Evolutionary conservation across 164 flowering plant species (phyloP), one percentile per base, ranked within the genome.

Genomic region (Tinospora cordifolia): DNA sequence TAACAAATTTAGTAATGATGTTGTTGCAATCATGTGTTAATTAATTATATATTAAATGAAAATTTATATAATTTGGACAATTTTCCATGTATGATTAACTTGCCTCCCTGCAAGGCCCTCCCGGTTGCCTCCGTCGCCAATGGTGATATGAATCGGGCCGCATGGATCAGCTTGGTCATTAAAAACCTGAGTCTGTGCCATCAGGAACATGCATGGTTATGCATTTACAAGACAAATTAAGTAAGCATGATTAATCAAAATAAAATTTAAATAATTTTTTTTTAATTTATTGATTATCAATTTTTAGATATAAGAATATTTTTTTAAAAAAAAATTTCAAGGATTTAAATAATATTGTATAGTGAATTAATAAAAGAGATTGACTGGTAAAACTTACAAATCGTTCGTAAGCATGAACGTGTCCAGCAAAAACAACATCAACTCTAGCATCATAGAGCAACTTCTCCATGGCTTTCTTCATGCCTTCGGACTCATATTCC

Each of bases 341-440:
- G n/a, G n/a, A n/a, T n/a, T n/a, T 30, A 4, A 30, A 30, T 30
- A 30, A 30, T 30, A 1, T 30, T 30, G 14, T 10, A 47, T 47
- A 47, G 54, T 10, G 14, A 2, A 46, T 6, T 46, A 47, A 47
- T 47, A 13, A 12, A 47, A 30, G 14, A 0, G 17, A 47, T 47
- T 19, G 19, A 47, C 5, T 47, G 3, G 14, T 13, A 54, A 54
- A 21, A 22, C 96, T 86, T 85, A 92, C 98, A 60, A 89, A 89
- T 67, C 96, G 90, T 66, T 92, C 98, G 27, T 92, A 92, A 34
- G 98, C 96, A 86, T 90, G 98, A 1, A 90, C 91, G 77, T 92
- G 96, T 1, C 96, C 94, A 3, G 94, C 87, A 51, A 88, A 88
- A 44, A 92, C 86, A 24, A 83, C 68, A 63, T 90, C 96, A 5